phyloP scores from a whole-genome alignment of 2,329 filamentous ascomycete species.

The Cadophora sp. region DNA sequence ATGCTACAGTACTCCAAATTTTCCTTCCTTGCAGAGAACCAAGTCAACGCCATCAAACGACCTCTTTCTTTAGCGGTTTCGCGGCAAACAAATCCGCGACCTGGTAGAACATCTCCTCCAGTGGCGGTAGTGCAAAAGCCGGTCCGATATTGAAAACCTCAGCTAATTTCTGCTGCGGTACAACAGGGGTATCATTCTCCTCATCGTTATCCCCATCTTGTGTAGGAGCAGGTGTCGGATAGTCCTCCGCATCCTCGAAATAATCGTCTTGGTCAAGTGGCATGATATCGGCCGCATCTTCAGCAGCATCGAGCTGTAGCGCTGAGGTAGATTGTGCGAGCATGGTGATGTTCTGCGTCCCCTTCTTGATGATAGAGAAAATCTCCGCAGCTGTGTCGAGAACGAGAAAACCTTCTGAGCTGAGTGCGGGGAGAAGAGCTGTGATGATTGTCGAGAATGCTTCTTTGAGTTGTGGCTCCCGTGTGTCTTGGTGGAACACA shows the following conservation, averaged over 20 bases:
- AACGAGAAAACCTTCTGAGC: constrained; percentile 74
- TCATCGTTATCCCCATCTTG: constrained; percentile 54
- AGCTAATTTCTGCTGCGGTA: constrained; percentile 71
- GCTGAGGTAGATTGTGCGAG: constrained; percentile 62
- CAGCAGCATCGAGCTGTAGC: constrained; percentile 45
- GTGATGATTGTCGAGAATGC: constrained; percentile 65
- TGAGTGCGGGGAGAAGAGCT: constrained; percentile 68
- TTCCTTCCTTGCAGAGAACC: constrained; percentile 1
- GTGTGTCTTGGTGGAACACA: constrained; percentile 69
- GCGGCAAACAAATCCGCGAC: constrained; percentile 69
- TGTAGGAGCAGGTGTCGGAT: constrained; percentile 43
- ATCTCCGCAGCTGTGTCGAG: constrained; percentile 80
- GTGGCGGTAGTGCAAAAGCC: constrained; percentile 71
- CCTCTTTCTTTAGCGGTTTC: constrained; percentile 51
- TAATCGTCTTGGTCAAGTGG: constrained; percentile 40
- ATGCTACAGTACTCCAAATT: constrained; percentile 16
- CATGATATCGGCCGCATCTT: constrained; percentile 35
- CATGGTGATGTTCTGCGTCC: constrained; percentile 57
- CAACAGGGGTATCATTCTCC: constrained; percentile 62
- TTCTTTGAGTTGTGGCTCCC: constrained; percentile 64
- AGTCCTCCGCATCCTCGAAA: constrained; percentile 43
- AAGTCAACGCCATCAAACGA: background rate
- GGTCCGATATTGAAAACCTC: constrained; percentile 74
- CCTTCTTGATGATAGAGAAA: constrained; percentile 65
- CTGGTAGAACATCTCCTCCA: constrained; percentile 78